These are phyloP conservation scores for Wolfiporia cocos DNA, from an alignment of 1,284 basidiomycete species.

Conservation along the genomic window DNA sequence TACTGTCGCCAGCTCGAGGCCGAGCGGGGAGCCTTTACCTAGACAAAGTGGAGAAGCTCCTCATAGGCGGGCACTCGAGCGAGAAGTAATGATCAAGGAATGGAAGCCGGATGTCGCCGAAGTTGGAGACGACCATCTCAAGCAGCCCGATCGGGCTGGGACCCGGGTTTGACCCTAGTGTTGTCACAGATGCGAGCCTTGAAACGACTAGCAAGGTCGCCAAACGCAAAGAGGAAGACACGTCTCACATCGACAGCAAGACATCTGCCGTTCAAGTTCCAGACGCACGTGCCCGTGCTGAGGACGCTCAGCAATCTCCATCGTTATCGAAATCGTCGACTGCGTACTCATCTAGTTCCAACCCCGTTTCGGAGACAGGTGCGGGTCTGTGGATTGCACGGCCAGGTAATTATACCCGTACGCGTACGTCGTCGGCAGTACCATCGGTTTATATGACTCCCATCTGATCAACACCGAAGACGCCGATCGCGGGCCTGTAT, in stretches of 20 bases:
- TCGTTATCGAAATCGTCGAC: neutral
- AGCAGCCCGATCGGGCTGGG: constrained; percentile 37
- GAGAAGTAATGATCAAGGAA: constrained; percentile 32
- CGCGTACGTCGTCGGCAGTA: constrained; percentile 19
- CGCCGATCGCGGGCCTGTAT: constrained; percentile 44
- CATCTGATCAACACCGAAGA: constrained; percentile 20
- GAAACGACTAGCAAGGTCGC: neutral
- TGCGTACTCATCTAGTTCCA: neutral
- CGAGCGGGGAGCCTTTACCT: constrained; percentile 4
- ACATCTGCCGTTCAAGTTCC: neutral
- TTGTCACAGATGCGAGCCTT: neutral
- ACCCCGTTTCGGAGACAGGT: neutral
- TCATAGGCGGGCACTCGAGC: constrained; percentile 20
- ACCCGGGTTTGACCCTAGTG: constrained; percentile 14
- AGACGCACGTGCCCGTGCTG: neutral
- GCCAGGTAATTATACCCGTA: constrained; percentile 1
- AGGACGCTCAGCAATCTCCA: neutral
- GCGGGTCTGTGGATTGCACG: no score
- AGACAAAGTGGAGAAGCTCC: constrained; percentile 25
- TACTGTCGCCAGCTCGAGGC: no score
- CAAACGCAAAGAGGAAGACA: no score
- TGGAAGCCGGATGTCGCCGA: constrained; percentile 35
- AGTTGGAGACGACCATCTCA: constrained; percentile 46
- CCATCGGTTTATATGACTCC: constrained; percentile 23
- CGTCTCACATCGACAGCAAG: no score